Conservation (phyloP, 805 yeast species). For the Lachancea thermotolerans region DNA sequence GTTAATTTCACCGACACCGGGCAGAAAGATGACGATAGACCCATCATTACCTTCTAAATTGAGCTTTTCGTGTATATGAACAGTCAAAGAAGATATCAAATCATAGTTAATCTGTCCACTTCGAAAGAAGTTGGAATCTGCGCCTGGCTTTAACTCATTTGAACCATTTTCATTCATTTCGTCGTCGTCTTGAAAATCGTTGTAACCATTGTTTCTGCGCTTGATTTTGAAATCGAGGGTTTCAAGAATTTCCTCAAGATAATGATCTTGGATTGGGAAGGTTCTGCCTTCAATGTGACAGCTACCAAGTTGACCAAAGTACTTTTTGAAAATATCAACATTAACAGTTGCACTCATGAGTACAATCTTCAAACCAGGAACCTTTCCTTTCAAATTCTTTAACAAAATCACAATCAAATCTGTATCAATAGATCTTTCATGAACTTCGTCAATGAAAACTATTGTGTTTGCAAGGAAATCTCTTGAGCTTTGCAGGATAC, state of each 20-base stretch:
- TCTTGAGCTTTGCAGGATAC: conserved; percentile 90
- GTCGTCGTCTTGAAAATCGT: conserved; percentile 19
- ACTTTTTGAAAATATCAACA: conserved; percentile 54
- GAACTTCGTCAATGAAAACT: conserved; percentile 93
- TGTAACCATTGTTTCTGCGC: conserved; percentile 15
- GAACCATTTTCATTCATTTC: conserved; percentile 21
- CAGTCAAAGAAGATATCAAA: conserved; percentile 52
- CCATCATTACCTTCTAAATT: conserved; percentile 42
- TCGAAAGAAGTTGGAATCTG: conserved; percentile 60
- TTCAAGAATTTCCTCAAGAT: conserved; percentile 58
- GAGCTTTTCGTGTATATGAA: conserved; percentile 46
- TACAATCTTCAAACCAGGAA: conserved; percentile 59
- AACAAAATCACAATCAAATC: conserved; percentile 93
- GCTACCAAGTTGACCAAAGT: conserved; percentile 55
- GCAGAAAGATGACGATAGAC: conserved; percentile 76
- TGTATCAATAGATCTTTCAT: conserved; percentile 91
- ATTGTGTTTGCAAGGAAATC: conserved; percentile 74
- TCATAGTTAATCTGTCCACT: conserved; percentile 70
- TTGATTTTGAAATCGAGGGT: conserved; percentile 50
- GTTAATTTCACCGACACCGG: conserved; percentile 86
- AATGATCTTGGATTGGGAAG: conserved; percentile 77
- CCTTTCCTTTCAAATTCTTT: conserved; percentile 62
- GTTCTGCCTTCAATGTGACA: conserved; percentile 90
- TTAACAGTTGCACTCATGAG: conserved; percentile 97
- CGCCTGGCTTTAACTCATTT: conserved; percentile 45